Base-by-base conservation (phyloP, 345 rosid species). In the Pseudoturritis turrita region DNA sequence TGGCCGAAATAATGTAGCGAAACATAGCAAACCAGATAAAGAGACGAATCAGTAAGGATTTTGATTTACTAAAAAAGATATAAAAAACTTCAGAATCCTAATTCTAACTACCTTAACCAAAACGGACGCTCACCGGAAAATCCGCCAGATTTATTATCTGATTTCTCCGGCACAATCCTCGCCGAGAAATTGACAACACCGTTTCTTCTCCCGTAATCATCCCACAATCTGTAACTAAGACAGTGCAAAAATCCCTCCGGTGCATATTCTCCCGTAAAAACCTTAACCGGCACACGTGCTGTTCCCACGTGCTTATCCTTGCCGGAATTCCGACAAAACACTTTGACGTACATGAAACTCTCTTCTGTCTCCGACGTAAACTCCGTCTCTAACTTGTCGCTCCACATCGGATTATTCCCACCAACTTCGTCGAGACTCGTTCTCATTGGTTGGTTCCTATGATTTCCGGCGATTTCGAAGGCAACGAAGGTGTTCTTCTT, bases 211-310 rank as follows among this genome's bases (percentile, higher is more conserved):
- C 62, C 62, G 5, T 1, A n/a, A 0, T 41, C 69, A 14, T 71
- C 69, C 76, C 69, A 51, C 62, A 62, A 62, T 7, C 76, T 40
- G 53, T 71, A 71, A 71, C 76, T 71, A 9, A 71, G 8, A 21
- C 69, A 71, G 12, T 71, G 76, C 76, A 71, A 10, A 13, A 62
- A 71, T 0, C 76, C 76, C n/a, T 51, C 76, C 3, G 69, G 69
- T 4, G 76, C 75, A 62, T 71, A 71, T 21, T 15, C 75, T 61
- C 75, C 76, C 18, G 53, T 71, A n/a, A 71, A 71, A 9, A 14
- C 75, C 53, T 71, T 71, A 4, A 71, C 15, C 1, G 75, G 75
- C 6, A 71, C 75, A 51, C 75, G 75, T 61, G 75, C 68, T 44
- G 68, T 61, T 39, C 62, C 75, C 68, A 71, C 68, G 17, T 11